Conservation (phyloP, 148 eudicot genomes). For the Persicaria maculosa region DNA sequence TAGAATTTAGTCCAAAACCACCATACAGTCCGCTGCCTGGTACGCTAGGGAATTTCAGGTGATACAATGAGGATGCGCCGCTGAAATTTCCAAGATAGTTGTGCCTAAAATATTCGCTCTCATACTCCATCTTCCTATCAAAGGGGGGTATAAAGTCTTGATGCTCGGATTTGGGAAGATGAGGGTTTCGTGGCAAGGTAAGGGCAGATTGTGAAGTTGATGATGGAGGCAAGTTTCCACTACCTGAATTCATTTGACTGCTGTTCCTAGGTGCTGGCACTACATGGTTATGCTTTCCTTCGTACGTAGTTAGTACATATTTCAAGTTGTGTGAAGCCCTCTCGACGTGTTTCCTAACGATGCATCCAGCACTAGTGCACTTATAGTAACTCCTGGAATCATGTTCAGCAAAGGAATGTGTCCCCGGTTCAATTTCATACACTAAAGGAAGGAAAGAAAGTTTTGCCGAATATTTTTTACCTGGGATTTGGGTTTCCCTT, state of each 20-base stretch:
- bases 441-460: background rate
- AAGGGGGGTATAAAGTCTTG: background rate
- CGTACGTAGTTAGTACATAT: constrained; percentile 62
- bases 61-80: constrained; percentile 8
- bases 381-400: constrained; percentile 67
- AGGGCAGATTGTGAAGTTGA: background rate
- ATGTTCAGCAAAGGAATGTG: background rate
- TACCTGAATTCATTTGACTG: constrained; percentile 26
- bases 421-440: background rate
- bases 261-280: constrained; percentile 62
- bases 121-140: constrained; percentile 7
- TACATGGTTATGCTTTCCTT: constrained; percentile 69
- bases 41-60: constrained; percentile 4
- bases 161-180: constrained; percentile 6
- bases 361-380: constrained; percentile 61
- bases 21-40: constrained; percentile 3
- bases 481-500: constrained; percentile 82
- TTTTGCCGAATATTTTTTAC: constrained; percentile 15
- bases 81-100: constrained; percentile 8
- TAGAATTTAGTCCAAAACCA: background rate
- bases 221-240: constrained; percentile 4
- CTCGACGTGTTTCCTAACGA: constrained; percentile 62
- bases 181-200: constrained; percentile 2
- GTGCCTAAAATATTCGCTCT: background rate
- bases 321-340: constrained; percentile 63